Evolutionary conservation across 345 rosid genomes (phyloP).

Genomic region (Cardamine occulta): DNA sequence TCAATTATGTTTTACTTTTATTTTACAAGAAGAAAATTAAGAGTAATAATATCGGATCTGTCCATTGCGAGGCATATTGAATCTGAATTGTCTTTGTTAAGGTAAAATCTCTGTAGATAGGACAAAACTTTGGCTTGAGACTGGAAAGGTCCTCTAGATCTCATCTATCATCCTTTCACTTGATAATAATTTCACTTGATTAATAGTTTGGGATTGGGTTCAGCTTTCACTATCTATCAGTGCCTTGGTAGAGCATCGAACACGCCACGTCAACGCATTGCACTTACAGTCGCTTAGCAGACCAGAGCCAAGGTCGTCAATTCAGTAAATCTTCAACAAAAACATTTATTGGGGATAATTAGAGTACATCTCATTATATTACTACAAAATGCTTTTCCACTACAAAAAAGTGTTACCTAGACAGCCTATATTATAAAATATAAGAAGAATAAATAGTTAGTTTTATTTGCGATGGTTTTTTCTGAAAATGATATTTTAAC

Average conservation of each 20-base stretch:
- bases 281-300: not conserved
- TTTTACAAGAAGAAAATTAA: not conserved
- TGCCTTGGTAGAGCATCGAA: not conserved
- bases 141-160: not conserved
- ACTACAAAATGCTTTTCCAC: no score
- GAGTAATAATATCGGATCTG: not conserved
- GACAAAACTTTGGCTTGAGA: not conserved
- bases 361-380: not conserved
- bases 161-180: not conserved
- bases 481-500: not conserved
- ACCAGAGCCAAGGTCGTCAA: not conserved
- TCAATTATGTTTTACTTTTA: not conserved
- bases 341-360: not conserved
- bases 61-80: not conserved
- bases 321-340: not conserved
- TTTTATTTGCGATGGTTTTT: not conserved
- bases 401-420: not conserved
- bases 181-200: not conserved
- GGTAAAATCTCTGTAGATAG: not conserved
- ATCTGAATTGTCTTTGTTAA: not conserved
- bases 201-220: not conserved
- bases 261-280: not conserved
- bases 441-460: not conserved
- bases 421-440: not conserved
- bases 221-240: not conserved